phyloP scores from a whole-genome alignment of 2,329 filamentous ascomycete species.

The Clarireedia homoeocarpa region DNA sequence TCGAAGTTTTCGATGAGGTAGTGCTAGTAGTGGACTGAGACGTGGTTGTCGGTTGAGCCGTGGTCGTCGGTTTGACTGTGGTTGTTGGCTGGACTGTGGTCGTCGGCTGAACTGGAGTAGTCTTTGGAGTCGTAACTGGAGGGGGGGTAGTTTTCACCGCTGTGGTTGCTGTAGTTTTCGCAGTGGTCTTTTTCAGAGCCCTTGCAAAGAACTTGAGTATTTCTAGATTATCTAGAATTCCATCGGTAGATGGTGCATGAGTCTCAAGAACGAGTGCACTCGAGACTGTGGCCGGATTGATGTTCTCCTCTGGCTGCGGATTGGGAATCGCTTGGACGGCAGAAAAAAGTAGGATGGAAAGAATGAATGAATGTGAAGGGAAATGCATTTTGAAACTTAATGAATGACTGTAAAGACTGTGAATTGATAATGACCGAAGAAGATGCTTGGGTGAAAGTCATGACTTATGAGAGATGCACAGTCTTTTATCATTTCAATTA shows the following conservation, averaged over 20 bases:
- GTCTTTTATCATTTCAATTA: neutral
- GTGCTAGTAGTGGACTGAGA: neutral
- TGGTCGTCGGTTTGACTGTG: neutral
- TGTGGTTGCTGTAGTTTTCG: neutral
- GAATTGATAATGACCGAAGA: neutral
- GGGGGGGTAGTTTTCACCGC: neutral
- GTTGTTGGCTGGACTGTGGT: neutral
- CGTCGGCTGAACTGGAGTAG: neutral
- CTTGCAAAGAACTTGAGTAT: slow-evolving; percentile 4
- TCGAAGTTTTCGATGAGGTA: neutral
- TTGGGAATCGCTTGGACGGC: neutral
- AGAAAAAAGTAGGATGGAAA: neutral
- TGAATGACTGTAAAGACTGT: neutral
- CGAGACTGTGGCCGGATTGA: neutral
- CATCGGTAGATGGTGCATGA: neutral
- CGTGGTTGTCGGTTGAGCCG: neutral
- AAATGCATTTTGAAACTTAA: neutral
- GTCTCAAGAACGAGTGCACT: neutral
- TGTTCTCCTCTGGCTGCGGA: neutral
- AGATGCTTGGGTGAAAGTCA: neutral
- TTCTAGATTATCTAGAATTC: neutral
- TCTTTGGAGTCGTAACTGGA: neutral
- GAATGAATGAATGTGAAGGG: neutral
- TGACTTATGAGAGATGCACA: neutral
- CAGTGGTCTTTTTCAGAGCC: neutral